Base-by-base conservation (phyloP, 495 filamentous ascomycete genomes). In the Cryomyces antarcticus region DNA sequence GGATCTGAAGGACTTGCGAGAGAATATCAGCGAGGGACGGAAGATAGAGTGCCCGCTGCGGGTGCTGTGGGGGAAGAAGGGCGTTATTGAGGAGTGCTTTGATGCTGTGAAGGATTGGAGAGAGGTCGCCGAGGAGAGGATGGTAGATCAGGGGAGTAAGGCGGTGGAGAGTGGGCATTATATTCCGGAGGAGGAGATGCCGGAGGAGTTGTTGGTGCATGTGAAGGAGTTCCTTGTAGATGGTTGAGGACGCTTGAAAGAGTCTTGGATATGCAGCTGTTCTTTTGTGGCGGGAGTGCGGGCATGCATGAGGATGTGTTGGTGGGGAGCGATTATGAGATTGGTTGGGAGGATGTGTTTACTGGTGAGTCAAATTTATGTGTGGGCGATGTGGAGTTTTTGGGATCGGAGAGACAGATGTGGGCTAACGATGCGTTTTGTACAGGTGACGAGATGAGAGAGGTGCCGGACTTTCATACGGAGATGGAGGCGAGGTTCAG, bases 311-410 rank as follows among this genome's bases (percentile, higher is more conserved):
- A 47, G 64, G 87, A 93, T 65, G 80, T 94, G 48, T 62, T 95
- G 58, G 66, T 58, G 36, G 85, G 86, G n/a, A 63, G 74, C 55
- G 85, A 93, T 63, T 54, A 63, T 24, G 75, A 72, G 53, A 63
- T 86, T 56, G 70, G 64, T 6, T 95, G 87, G 87, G 87, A 95
- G 72, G 87, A 93, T 70, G 75, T 97, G 24, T 97, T 77, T 60
- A 72, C 60, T 11, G 76, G 77, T 52, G 42, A 45, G 52, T 36
- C 12, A 36, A 12, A 12, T 9, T 36, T 36, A 36, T 9, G 33
- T 9, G 9, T 36, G 12, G 33, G 17, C 17, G 44, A 41, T 5
- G 29, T 24, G 17, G 17, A 24, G 17, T 24, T 24, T 24, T 24
- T 24, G 2, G 33, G 9, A 10, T 10, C 9, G 33, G 33, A 10